Percentiles rank a stretch among this genome's conserved stretches.
Evolutionary conservation across 2,329 filamentous ascomycete genomes (phyloP).

Genomic region (Pseudocercospora fuligena): DNA sequence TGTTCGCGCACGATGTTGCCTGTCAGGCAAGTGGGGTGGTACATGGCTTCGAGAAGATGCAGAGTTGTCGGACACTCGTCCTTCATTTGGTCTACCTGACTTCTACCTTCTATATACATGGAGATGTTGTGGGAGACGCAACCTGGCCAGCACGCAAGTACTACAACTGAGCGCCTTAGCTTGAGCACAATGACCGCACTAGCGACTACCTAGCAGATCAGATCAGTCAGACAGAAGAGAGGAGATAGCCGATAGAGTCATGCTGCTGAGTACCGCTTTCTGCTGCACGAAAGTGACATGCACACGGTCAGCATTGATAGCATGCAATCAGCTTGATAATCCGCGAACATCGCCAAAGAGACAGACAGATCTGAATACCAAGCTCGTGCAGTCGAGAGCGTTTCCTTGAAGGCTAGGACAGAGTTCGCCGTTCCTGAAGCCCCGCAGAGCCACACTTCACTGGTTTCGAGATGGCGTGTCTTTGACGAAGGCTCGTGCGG

Average conservation of each 20-base stretch:
- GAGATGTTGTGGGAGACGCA: conserved; percentile 18
- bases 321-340: conserved; percentile 36
- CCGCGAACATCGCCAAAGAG: conserved; percentile 18
- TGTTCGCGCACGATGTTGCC: conserved; percentile 32
- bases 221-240: conserved; percentile 30
- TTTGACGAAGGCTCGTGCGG: conserved; percentile 11
- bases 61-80: conserved; percentile 21
- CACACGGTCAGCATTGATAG: conserved; percentile 26
- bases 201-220: conserved; percentile 31
- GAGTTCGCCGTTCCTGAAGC: conserved; percentile 25
- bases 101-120: conserved; percentile 26
- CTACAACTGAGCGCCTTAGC: conserved; percentile 30
- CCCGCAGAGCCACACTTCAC: conserved; percentile 19
- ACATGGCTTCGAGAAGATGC: conserved; percentile 12
- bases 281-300: conserved; percentile 22
- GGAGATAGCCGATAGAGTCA: conserved; percentile 37
- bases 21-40: conserved; percentile 17
- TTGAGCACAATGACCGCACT: conserved; percentile 34
- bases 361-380: conserved; percentile 21
- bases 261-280: conserved; percentile 28
- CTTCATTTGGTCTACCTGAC: conserved; percentile 20
- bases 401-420: conserved; percentile 25
- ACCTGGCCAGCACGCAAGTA: conserved; percentile 30
- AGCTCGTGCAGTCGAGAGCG: conserved; percentile 18
- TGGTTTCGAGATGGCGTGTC: conserved; percentile 19